phyloP scores from a whole-genome alignment of 2,329 filamentous ascomycete genomes.

The Aspergillus alliaceus region DNA sequence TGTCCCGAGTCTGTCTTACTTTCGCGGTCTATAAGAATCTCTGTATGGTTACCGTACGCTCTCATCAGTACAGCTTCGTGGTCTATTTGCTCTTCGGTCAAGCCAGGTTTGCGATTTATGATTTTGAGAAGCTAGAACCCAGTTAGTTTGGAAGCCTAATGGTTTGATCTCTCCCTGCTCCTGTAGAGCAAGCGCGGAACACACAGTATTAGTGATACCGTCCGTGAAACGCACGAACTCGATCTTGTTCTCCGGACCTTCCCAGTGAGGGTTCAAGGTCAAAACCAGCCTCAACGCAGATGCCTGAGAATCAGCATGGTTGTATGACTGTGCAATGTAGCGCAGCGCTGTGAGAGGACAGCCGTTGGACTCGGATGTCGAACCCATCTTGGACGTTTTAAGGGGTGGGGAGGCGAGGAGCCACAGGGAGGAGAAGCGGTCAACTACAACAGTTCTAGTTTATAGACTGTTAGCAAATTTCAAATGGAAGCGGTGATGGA shows the following conservation, averaged over 20 bases:
- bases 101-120: conserved; percentile 56
- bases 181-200: conserved; percentile 28
- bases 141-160: conserved; percentile 18
- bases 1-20: conserved; percentile 55
- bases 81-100: conserved; percentile 76
- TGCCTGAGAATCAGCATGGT: conserved; percentile 70
- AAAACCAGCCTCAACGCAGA: conserved; percentile 80
- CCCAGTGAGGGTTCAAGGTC: conserved; percentile 81
- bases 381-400: conserved; percentile 24
- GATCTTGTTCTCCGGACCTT: conserved; percentile 68
- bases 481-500: no score
- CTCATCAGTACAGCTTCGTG: conserved; percentile 82
- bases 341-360: conserved; percentile 25
- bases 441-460: neutral
- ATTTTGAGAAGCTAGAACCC: conserved; percentile 51
- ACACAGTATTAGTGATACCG: conserved; percentile 91
- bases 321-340: conserved; percentile 75
- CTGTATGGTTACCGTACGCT: conserved; percentile 92
- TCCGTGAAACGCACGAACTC: conserved; percentile 92
- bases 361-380: conserved; percentile 13
- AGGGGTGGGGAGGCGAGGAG: neutral
- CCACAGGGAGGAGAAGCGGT: neutral
- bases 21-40: conserved; percentile 93
- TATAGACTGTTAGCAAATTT: neutral
- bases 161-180: neutral